Percentiles rank a stretch among this genome's conserved stretches.
These are phyloP conservation scores for Prototheca stagnorum DNA, from an alignment of 163 green algal species.

Conservation along the genomic window DNA sequence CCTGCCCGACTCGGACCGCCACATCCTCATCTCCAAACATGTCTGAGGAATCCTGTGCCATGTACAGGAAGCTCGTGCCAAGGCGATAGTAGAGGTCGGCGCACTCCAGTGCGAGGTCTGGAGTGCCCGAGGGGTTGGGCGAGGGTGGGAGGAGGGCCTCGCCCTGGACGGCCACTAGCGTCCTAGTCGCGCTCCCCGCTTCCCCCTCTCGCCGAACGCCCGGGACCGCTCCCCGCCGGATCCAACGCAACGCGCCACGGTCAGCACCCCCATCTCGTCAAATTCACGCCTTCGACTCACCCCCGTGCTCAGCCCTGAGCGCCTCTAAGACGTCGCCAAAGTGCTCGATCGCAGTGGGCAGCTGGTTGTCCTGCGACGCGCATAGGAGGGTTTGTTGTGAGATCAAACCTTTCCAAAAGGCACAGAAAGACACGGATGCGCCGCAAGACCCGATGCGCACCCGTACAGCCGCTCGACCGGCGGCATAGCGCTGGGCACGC, in stretches of 20 bases:
- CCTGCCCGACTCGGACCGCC: no score
- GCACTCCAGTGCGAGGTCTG: background rate
- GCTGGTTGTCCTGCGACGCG: no score
- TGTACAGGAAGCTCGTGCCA: background rate
- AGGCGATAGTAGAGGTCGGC: background rate
- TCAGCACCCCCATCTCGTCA: background rate
- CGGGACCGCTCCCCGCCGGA: background rate
- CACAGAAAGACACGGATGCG: no score
- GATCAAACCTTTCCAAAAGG: no score
- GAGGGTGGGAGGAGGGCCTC: background rate
- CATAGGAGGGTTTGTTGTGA: no score
- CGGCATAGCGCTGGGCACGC: no score
- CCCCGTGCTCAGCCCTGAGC: background rate
- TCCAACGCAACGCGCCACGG: background rate
- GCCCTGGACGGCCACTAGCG: background rate
- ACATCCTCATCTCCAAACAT: no score
- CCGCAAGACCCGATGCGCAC: no score
- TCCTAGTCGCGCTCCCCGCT: background rate
- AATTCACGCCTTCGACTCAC: background rate
- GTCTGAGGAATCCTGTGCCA: no score
- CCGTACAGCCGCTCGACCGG: no score
- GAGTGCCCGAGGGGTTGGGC: background rate
- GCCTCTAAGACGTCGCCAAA: background rate
- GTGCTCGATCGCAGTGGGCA: no score
- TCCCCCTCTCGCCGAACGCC: background rate